These are phyloP conservation scores for Brassica hybrid DNA, from an alignment of 441 rosid genomes.

Conservation along the genomic window DNA sequence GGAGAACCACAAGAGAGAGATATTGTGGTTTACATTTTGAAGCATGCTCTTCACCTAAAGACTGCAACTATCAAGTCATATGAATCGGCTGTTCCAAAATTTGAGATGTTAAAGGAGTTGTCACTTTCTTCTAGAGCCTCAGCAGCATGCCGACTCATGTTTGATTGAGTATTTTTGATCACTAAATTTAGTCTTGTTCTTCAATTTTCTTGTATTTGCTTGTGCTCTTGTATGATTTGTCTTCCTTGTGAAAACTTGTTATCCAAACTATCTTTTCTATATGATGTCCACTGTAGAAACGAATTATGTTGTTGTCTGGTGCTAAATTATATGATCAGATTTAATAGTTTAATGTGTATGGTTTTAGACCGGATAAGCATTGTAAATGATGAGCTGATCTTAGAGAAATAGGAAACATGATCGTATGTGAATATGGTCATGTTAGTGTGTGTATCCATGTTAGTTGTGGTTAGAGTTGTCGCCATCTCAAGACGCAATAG, in stretches of 20 bases:
- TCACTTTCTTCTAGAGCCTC: constrained; percentile 28
- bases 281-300: neutral
- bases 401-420: neutral
- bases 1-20: constrained; percentile 3
- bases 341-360: neutral
- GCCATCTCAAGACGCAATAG: too few species aligned
- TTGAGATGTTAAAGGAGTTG: constrained; percentile 24
- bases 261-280: neutral
- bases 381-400: too few species aligned
- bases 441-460: neutral
- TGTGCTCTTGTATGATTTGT: too few species aligned
- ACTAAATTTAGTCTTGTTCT: too few species aligned
- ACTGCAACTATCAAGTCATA: neutral
- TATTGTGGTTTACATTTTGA: constrained; percentile 19
- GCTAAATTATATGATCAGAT: neutral
- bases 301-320: neutral
- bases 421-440: neutral
- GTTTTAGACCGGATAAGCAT: neutral
- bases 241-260: neutral
- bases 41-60: constrained; percentile 20
- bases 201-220: too few species aligned
- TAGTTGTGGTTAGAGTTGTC: neutral
- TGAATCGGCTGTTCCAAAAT: rapidly evolving
- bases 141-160: constrained; percentile 19
- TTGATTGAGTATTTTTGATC: neutral